These are phyloP conservation scores for Bidens hawaiensis DNA, from an alignment of 140 eudicot species.

Conservation along the genomic window DNA sequence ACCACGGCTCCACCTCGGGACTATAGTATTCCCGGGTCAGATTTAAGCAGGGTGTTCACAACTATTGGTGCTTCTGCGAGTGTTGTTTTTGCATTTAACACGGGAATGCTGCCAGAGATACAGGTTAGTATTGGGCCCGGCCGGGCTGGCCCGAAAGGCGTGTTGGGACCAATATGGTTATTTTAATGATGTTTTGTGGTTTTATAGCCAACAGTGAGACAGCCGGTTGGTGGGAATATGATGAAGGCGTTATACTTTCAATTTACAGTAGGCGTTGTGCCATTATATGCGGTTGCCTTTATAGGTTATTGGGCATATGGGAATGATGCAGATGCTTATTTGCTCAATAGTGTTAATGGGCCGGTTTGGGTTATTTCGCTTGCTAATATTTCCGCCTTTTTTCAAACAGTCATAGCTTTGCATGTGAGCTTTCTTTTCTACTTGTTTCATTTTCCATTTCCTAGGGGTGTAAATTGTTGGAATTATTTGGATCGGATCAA, in stretches of 20 bases:
- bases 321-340: conserved; percentile 43
- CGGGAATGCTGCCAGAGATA: conserved; percentile 99
- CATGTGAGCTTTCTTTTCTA: conserved; percentile 60
- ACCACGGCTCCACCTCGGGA: conserved; percentile 70
- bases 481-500: too few relatives aligned
- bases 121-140: conserved; percentile 57
- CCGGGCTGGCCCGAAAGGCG: neutral
- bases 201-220: conserved; percentile 72
- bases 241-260: conserved; percentile 93
- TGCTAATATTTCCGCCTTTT: conserved; percentile 63
- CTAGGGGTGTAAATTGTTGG: too few relatives aligned
- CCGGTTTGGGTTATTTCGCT: conserved; percentile 73
- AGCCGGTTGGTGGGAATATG: conserved; percentile 86
- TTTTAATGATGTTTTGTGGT: conserved; percentile 41
- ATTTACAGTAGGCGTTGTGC: conserved; percentile 76
- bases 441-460: too few relatives aligned
- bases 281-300: conserved; percentile 70
- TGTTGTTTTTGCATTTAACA: conserved; percentile 92
- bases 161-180: conserved; percentile 12
- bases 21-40: conserved; percentile 65
- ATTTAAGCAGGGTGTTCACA: conserved; percentile 56
- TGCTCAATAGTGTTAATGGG: conserved; percentile 68
- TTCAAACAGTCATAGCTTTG: conserved; percentile 79
- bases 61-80: conserved; percentile 91
- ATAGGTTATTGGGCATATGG: conserved; percentile 98